Evolutionary conservation across 2,329 filamentous ascomycete genomes (phyloP).

Genomic region (Chaetoscypha palmicola): DNA sequence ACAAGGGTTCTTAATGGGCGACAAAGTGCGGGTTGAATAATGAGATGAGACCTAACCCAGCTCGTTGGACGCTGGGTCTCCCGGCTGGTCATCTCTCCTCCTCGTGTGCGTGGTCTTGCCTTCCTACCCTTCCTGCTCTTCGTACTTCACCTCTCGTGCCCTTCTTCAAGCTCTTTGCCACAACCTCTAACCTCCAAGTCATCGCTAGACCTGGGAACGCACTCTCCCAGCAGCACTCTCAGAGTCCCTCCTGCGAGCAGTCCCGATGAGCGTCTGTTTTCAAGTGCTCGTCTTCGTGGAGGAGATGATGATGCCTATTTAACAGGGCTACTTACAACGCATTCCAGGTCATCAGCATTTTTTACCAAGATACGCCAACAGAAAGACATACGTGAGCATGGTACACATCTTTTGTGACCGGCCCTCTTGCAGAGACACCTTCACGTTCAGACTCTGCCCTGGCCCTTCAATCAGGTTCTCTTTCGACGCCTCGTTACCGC

Average conservation of each 20-base stretch:
- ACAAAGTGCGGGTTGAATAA: constrained; percentile 6
- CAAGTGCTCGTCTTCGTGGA: constrained; percentile 29
- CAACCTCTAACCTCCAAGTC: neutral
- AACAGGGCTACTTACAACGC: constrained; percentile 10
- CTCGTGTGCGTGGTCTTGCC: neutral
- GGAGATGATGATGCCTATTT: constrained; percentile 29
- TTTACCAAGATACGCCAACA: too few relatives aligned
- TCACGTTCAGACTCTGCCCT: constrained; percentile 33
- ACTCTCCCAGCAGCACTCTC: neutral
- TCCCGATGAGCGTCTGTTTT: constrained; percentile 28
- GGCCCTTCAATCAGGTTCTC: constrained; percentile 30
- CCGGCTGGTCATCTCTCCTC: neutral
- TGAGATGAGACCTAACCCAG: constrained; percentile 8
- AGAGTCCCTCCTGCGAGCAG: neutral
- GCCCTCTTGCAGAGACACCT: constrained; percentile 21
- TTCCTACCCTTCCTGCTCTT: neutral
- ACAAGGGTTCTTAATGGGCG: neutral
- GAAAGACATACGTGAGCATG: constrained; percentile 26
- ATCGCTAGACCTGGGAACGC: neutral
- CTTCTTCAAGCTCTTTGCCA: constrained; percentile 4
- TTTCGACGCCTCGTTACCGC: constrained; percentile 29
- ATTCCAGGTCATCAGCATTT: neutral
- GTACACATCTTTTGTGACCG: constrained; percentile 22
- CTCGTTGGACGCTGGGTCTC: neutral
- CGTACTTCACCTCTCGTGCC: constrained; percentile 3